Conservation (phyloP, 371 early-diverging fungal genomes). For the Encephalitozoon intestinalis region DNA sequence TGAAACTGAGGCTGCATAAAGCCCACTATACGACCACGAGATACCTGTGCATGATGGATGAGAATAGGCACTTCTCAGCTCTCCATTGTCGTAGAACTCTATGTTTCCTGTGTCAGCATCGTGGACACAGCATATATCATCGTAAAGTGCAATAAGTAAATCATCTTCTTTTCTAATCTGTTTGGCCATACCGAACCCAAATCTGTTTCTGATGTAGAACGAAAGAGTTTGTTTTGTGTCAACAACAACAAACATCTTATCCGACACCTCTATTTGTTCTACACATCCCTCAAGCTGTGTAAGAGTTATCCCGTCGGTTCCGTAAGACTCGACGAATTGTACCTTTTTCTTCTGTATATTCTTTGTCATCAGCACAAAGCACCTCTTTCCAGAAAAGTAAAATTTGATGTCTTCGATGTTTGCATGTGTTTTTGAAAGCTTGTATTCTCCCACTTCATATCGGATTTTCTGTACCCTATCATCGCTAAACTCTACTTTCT, state of each 20-base stretch:
- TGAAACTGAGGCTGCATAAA: conserved; percentile 36
- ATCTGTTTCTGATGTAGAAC: conserved; percentile 33
- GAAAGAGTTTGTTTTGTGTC: neutral
- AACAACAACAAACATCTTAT: conserved; percentile 18
- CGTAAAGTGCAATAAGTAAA: neutral
- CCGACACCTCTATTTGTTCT: neutral
- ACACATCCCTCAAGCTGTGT: conserved; percentile 3
- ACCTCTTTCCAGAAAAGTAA: conserved; percentile 6
- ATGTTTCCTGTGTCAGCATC: conserved; percentile 26
- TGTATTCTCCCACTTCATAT: neutral
- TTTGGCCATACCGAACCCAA: conserved; percentile 1
- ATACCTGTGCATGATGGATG: conserved; percentile 41
- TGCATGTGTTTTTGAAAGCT: conserved; percentile 18
- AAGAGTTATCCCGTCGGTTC: conserved; percentile 4
- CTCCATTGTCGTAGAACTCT: conserved; percentile 47
- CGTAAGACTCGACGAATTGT: conserved; percentile 32
- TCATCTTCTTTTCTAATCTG: conserved; percentile 22
- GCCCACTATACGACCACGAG: conserved; percentile 43
- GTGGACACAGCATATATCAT: conserved; percentile 13
- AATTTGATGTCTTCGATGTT: conserved; percentile 33
- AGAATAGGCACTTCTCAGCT: conserved; percentile 13
- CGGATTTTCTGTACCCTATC: conserved; percentile 34
- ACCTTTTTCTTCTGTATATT: neutral
- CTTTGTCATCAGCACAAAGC: conserved; percentile 43
- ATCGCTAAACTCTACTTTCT: conserved; percentile 17